phyloP scores from a whole-genome alignment of 306 rosid species.

The Lablab purpureus region DNA sequence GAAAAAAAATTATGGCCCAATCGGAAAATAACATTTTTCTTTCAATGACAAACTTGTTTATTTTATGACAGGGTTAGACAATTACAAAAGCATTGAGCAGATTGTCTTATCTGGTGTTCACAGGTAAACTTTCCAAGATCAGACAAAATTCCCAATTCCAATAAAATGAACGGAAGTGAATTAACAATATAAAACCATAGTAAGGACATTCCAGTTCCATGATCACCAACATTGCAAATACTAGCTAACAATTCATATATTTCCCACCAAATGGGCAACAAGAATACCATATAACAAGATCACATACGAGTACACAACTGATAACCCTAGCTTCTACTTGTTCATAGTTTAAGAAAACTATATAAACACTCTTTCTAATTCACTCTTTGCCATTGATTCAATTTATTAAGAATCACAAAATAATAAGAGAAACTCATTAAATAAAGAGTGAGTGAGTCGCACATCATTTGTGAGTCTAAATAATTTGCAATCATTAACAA shows the following conservation, averaged over 20 bases:
- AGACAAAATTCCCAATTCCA: background rate
- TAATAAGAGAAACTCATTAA: background rate
- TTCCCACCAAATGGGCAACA: conserved; percentile 4
- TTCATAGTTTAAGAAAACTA: background rate
- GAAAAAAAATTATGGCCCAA: no score
- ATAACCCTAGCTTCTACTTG: background rate
- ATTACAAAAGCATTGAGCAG: no score
- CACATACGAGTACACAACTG: conserved; percentile 25
- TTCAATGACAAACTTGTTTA: no score
- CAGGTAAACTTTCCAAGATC: background rate
- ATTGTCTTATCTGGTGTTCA: no score
- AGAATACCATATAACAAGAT: background rate
- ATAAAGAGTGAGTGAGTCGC: background rate
- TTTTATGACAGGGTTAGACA: no score
- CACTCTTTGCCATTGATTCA: background rate
- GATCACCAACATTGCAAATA: conserved; percentile 2
- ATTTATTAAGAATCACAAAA: background rate
- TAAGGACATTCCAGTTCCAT: conserved; percentile 13
- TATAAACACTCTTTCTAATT: background rate
- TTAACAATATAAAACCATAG: background rate
- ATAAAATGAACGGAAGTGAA: conserved; percentile 23
- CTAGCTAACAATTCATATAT: background rate
- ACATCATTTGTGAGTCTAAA: background rate
- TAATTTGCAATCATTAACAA: background rate
- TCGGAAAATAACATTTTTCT: no score